Conservation (phyloP, 2,329 filamentous ascomycete genomes). For the Aspergillus vadensis region DNA sequence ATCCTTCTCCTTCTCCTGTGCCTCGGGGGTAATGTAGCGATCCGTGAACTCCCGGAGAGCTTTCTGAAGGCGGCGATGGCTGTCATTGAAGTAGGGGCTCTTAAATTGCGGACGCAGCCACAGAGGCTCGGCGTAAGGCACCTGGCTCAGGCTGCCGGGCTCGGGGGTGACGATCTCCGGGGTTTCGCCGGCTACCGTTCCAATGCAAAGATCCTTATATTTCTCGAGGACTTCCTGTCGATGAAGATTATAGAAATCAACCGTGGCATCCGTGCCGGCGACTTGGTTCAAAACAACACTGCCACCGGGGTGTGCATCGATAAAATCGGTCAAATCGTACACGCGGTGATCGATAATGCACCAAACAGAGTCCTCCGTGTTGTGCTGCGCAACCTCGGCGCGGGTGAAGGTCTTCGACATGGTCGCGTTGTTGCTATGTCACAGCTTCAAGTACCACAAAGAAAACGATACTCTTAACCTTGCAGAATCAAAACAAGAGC, state of each 20-base stretch:
- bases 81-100: conserved; percentile 77
- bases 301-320: conserved; percentile 82
- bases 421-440: neutral
- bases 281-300: conserved; percentile 77
- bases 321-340: conserved; percentile 83
- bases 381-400: conserved; percentile 72
- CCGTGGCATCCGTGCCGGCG: conserved; percentile 78
- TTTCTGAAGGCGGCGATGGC: conserved; percentile 67
- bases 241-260: conserved; percentile 89
- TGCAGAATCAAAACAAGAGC: neutral
- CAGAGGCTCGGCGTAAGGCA: conserved; percentile 82
- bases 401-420: conserved; percentile 45
- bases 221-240: conserved; percentile 84
- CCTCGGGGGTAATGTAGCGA: conserved; percentile 70
- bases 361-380: conserved; percentile 74
- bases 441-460: neutral
- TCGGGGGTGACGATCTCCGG: conserved; percentile 70
- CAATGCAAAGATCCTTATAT: conserved; percentile 73
- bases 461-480: neutral
- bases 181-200: conserved; percentile 72
- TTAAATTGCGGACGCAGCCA: conserved; percentile 79
- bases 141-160: conserved; percentile 70
- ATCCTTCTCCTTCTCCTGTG: conserved; percentile 72
- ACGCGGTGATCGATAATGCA: conserved; percentile 84
- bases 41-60: conserved; percentile 75